A percentile compares a stretch with the other conserved stretches of the same genome.
Evolutionary conservation across 495 filamentous ascomycete genomes (phyloP).

Genomic region (Penicillium waksmanii): DNA sequence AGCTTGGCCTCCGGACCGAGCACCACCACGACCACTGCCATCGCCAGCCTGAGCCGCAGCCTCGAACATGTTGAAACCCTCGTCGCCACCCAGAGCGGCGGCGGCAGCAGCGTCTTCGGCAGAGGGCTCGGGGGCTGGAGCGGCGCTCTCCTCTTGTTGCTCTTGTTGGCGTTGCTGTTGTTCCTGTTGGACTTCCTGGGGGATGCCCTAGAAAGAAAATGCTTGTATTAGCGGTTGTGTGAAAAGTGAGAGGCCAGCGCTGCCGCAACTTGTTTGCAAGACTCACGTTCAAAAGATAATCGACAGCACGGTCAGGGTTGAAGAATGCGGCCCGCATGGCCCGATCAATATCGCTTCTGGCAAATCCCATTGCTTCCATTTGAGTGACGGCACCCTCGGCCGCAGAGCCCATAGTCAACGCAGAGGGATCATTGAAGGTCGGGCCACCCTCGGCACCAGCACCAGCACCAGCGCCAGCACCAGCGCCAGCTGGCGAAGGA

Average conservation of each 20-base stretch:
- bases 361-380: constrained; percentile 97
- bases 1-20: constrained; percentile 48
- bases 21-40: constrained; percentile 53
- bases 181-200: constrained; percentile 76
- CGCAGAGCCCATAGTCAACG: constrained; percentile 80
- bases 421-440: constrained; percentile 73
- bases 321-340: constrained; percentile 95
- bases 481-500: constrained; percentile 70
- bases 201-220: constrained; percentile 70
- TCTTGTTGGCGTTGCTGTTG: constrained; percentile 51
- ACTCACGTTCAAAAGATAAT: constrained; percentile 88
- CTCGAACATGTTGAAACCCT: constrained; percentile 90
- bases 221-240: not conserved
- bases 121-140: constrained; percentile 39
- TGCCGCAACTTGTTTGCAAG: not conserved
- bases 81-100: constrained; percentile 51
- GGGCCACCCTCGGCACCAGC: constrained; percentile 57
- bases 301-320: constrained; percentile 96
- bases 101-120: constrained; percentile 35
- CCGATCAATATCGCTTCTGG: constrained; percentile 79
- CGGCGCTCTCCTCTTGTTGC: constrained; percentile 25
- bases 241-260: not conserved
- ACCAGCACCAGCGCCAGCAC: constrained; percentile 49
- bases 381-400: constrained; percentile 85
- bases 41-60: constrained; percentile 79